Evolutionary conservation across 805 yeast genomes (phyloP).

Genomic region (Candida ascalaphidarum): DNA sequence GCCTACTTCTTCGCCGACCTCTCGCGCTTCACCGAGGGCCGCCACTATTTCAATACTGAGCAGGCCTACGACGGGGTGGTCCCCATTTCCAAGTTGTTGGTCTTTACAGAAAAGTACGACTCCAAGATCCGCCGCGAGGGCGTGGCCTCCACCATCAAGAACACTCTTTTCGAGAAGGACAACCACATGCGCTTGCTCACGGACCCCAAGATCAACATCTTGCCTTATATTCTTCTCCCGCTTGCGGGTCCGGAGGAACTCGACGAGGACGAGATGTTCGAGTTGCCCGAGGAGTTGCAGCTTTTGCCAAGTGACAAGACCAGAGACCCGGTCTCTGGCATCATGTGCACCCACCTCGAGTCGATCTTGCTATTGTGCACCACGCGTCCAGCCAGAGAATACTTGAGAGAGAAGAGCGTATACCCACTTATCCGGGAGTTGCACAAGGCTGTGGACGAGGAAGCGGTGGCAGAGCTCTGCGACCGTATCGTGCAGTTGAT

Average conservation of each 20-base stretch:
- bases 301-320: constrained; percentile 64
- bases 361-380: constrained; percentile 73
- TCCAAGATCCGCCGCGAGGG: constrained; percentile 81
- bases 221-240: constrained; percentile 79
- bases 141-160: constrained; percentile 86
- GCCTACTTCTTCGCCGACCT: constrained; percentile 86
- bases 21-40: constrained; percentile 67
- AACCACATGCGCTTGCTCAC: constrained; percentile 52
- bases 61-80: constrained; percentile 66
- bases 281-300: constrained; percentile 84
- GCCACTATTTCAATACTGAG: constrained; percentile 64
- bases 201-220: constrained; percentile 57
- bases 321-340: constrained; percentile 63
- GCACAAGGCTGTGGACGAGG: constrained; percentile 48
- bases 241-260: constrained; percentile 71
- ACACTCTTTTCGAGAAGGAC: constrained; percentile 73
- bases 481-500: constrained; percentile 83
- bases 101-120: constrained; percentile 75
- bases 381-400: constrained; percentile 64
- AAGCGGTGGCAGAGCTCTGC: constrained; percentile 52
- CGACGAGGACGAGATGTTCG: constrained; percentile 76
- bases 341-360: constrained; percentile 69
- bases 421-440: constrained; percentile 83
- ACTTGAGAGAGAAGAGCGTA: constrained; percentile 70
- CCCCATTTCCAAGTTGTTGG: constrained; percentile 74